A percentile compares a stretch with the other conserved stretches of the same genome.
Evolutionary conservation across 176 grass and related monocot species (phyloP).

Genomic region (Cymbopogon citratus): DNA sequence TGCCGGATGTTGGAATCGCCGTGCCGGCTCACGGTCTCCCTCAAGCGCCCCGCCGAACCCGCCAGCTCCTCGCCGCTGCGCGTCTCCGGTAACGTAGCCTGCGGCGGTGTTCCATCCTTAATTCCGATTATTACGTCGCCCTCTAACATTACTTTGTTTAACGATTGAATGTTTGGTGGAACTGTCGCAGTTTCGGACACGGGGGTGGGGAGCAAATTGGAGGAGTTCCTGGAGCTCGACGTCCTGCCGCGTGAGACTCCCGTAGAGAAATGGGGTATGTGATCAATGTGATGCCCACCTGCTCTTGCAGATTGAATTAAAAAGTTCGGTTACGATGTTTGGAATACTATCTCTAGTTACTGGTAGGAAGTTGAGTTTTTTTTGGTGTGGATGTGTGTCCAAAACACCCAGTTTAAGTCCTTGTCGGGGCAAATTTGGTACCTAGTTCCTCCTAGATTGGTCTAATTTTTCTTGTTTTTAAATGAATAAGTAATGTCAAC

Average conservation of each 20-base stretch:
- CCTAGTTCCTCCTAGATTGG: background rate
- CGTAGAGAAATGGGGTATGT: constrained; percentile 52
- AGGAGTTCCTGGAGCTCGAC: constrained; percentile 57
- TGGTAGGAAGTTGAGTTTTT: background rate
- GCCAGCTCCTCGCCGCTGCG: constrained; percentile 18
- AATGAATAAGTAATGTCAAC: background rate
- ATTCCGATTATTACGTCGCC: background rate
- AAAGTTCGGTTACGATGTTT: background rate
- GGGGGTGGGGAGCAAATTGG: constrained; percentile 55
- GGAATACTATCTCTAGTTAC: background rate
- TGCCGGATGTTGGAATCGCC: constrained; percentile 58
- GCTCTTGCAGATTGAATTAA: background rate
- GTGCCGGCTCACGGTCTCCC: constrained; percentile 52
- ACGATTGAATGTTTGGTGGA: constrained; percentile 5
- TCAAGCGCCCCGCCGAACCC: constrained; percentile 29
- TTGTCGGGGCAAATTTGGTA: background rate
- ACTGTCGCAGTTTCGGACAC: constrained; percentile 61
- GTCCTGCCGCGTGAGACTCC: background rate
- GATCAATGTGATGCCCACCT: background rate
- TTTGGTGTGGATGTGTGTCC: background rate
- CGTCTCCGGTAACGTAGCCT: constrained; percentile 40
- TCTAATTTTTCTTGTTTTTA: background rate
- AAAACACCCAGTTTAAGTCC: background rate
- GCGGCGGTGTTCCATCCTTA: background rate
- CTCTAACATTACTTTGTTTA: background rate